Percentiles rank a stretch among this genome's conserved stretches.
phyloP scores from a whole-genome alignment of 2,329 filamentous ascomycete genomes.

The Aspergillus spinulosporus region DNA sequence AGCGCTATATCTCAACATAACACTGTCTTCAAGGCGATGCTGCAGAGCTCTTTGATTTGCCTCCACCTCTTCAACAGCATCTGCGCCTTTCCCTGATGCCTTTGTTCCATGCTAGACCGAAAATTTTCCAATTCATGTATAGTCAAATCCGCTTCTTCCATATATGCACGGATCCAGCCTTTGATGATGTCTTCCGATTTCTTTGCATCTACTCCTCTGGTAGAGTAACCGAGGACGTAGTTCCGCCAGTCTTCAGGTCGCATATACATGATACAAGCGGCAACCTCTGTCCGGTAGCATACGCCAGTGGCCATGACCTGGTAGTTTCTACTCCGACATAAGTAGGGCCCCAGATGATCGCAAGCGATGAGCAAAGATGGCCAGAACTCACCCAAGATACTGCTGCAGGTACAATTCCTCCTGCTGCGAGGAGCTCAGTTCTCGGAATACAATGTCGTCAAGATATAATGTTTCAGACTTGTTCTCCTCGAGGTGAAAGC shows the following conservation, averaged over 20 bases:
- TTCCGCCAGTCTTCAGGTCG: constrained; percentile 40
- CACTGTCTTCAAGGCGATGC: constrained; percentile 26
- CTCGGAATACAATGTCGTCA: constrained; percentile 43
- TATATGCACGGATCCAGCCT: constrained; percentile 39
- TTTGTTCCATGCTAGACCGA: constrained; percentile 6
- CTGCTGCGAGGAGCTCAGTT: constrained; percentile 30
- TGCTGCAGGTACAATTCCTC: constrained; percentile 38
- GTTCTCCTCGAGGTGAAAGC: constrained; percentile 45
- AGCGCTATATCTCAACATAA: constrained; percentile 18
- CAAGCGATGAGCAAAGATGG: neutral
- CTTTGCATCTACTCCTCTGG: constrained; percentile 29
- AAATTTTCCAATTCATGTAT: constrained; percentile 26
- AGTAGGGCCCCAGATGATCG: neutral
- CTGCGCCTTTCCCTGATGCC: constrained; percentile 26
- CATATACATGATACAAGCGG: constrained; percentile 44
- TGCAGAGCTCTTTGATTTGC: constrained; percentile 40
- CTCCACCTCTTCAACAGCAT: constrained; percentile 39
- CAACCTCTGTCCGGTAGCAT: constrained; percentile 47
- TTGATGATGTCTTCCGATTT: constrained; percentile 37
- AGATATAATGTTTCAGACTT: constrained; percentile 43
- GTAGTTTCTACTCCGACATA: constrained; percentile 38
- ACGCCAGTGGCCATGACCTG: constrained; percentile 39
- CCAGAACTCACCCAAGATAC: constrained; percentile 40
- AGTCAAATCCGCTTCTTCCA: constrained; percentile 34
- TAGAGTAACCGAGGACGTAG: constrained; percentile 40